Percentiles rank a stretch among this genome's conserved stretches.
Conservation (phyloP, 2,329 filamentous ascomycete genomes). For the Fusarium albidum region DNA sequence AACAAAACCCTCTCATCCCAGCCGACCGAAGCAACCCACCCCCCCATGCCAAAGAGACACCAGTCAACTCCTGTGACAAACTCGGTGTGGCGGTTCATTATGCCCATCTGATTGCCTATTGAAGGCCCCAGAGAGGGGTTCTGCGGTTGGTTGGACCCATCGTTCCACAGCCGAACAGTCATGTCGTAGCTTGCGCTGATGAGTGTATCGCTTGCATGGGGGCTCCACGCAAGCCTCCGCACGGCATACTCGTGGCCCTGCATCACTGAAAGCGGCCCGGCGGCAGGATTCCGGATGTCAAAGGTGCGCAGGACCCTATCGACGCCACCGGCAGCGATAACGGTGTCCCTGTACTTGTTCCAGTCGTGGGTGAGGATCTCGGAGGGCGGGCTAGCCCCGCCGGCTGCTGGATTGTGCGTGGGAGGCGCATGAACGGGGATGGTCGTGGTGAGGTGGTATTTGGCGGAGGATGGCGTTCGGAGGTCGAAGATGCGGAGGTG, state of each 20-base stretch:
- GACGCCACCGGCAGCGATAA: slow-evolving; percentile 89
- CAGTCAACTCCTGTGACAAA: slow-evolving; percentile 97
- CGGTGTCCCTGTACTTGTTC: slow-evolving; percentile 93
- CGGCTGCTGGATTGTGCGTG: slow-evolving; percentile 46
- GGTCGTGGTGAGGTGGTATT: slow-evolving; percentile 84
- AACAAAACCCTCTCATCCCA: slow-evolving; percentile 94
- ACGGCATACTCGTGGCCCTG: slow-evolving; percentile 92
- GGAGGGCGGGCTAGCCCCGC: slow-evolving; percentile 65
- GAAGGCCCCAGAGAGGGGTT: slow-evolving; percentile 48
- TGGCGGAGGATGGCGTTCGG: slow-evolving; percentile 82
- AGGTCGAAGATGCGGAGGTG: slow-evolving; percentile 92
- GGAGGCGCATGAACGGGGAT: slow-evolving; percentile 83
- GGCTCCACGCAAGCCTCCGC: slow-evolving; percentile 86
- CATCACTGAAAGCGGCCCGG: slow-evolving; percentile 77
- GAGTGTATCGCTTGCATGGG: slow-evolving; percentile 88
- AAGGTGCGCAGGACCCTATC: slow-evolving; percentile 89
- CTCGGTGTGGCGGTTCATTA: slow-evolving; percentile 94
- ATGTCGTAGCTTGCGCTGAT: slow-evolving; percentile 96
- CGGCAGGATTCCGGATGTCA: slow-evolving; percentile 80
- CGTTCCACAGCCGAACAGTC: slow-evolving; percentile 94
- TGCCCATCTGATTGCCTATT: slow-evolving; percentile 76
- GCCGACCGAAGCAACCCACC: slow-evolving; percentile 92
- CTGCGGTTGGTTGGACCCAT: slow-evolving; percentile 62
- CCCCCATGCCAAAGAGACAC: slow-evolving; percentile 95
- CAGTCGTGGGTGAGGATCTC: slow-evolving; percentile 96